Percentiles rank a stretch among this genome's conserved stretches.
phyloP scores from a whole-genome alignment of 768 basidiomycete species.

The Boletus rex-veris region DNA sequence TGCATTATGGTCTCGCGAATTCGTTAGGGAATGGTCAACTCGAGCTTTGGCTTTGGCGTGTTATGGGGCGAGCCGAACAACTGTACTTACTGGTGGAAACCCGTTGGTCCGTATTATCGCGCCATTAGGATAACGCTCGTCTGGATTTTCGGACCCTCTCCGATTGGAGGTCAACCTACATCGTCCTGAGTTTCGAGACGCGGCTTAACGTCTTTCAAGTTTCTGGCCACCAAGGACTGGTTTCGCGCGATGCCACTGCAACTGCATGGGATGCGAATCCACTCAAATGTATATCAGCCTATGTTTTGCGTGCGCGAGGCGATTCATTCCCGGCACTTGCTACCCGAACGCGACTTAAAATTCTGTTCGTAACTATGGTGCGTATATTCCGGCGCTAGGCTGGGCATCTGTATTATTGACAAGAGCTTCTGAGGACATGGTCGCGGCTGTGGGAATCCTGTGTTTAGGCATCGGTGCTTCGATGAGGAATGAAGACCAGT shows the following conservation, averaged over 20 bases:
- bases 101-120: conserved; percentile 35
- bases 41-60: conserved; percentile 36
- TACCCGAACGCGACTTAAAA: not conserved
- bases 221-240: conserved; percentile 14
- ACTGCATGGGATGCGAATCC: conserved; percentile 2
- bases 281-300: not conserved
- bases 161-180: conserved; percentile 12
- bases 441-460: conserved; percentile 11
- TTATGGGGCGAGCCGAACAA: conserved; percentile 35
- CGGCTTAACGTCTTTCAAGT: conserved; percentile 2
- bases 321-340: not conserved
- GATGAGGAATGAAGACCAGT: not conserved
- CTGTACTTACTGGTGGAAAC: conserved; percentile 40
- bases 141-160: conserved; percentile 25
- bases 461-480: not conserved
- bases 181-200: conserved; percentile 19
- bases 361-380: conserved; percentile 16
- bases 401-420: conserved; percentile 5
- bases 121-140: conserved; percentile 30
- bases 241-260: conserved; percentile 2
- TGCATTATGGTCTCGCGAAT: conserved; percentile 42
- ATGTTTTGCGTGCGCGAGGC: conserved; percentile 5
- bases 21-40: conserved; percentile 49
- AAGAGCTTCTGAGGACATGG: conserved; percentile 3
- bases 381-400: not conserved